Evolutionary conservation across 1,284 basidiomycete species (phyloP).

Genomic region (Trichosporon faecale): DNA sequence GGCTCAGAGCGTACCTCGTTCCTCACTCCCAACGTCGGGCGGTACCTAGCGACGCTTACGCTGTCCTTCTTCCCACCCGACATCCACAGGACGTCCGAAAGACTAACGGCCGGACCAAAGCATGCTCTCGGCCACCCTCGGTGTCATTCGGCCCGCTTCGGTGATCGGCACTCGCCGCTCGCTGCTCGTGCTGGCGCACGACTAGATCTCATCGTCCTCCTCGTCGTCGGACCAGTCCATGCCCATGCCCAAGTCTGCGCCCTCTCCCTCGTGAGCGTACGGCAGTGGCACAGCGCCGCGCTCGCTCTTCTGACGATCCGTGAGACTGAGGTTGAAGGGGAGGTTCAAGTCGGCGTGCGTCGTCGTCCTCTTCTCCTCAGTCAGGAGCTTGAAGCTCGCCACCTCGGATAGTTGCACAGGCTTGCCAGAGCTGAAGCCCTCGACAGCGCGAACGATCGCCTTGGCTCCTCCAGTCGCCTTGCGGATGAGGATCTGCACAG

Average conservation of each 20-base stretch:
- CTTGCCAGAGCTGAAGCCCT: constrained; percentile 23
- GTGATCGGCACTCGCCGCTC: background rate
- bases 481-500: constrained; percentile 41
- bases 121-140: background rate
- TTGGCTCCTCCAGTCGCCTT: constrained; percentile 50
- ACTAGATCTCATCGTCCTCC: constrained; percentile 42
- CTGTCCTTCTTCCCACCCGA: background rate
- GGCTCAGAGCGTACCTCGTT: background rate
- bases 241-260: constrained; percentile 29
- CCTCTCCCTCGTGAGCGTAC: constrained; percentile 73
- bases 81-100: background rate
- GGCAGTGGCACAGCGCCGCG: constrained; percentile 77
- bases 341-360: constrained; percentile 59
- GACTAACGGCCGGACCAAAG: background rate
- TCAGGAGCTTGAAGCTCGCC: constrained; percentile 13
- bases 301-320: constrained; percentile 74
- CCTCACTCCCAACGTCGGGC: background rate
- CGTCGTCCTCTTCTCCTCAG: constrained; percentile 31
- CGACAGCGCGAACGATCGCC: constrained; percentile 42
- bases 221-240: constrained; percentile 43
- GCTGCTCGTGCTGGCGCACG: background rate
- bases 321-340: constrained; percentile 79
- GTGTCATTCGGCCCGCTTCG: too few relatives aligned
- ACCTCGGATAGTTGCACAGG: constrained; percentile 16
- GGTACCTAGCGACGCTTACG: background rate